phyloP scores from a whole-genome alignment of 2,329 filamentous ascomycete species.

The Colletotrichum euphorbiae region DNA sequence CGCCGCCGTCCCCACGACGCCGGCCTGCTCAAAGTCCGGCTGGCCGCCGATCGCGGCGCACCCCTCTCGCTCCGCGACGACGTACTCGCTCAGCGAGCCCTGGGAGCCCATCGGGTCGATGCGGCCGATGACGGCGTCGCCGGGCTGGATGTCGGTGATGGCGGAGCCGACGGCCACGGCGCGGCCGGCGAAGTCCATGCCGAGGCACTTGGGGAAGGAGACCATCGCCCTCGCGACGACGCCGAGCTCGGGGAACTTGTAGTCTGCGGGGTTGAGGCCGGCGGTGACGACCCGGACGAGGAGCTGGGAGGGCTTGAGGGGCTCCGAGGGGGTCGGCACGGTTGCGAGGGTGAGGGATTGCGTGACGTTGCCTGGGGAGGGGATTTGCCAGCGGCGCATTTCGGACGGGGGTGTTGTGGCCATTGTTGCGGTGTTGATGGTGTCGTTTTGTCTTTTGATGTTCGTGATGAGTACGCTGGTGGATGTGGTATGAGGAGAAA shows the following conservation, averaged over 20 bases:
- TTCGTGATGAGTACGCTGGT: not conserved
- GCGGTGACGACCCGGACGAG: slow-evolving; percentile 58
- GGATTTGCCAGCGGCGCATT: slow-evolving; percentile 42
- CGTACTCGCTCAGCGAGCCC: slow-evolving; percentile 59
- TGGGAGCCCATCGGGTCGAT: slow-evolving; percentile 45
- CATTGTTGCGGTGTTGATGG: not conserved
- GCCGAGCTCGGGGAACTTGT: slow-evolving; percentile 58
- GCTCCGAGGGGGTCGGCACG: slow-evolving; percentile 43
- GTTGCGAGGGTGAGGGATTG: slow-evolving; percentile 47
- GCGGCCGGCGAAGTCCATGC: slow-evolving; percentile 64
- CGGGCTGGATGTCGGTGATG: slow-evolving; percentile 48
- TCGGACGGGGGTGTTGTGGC: slow-evolving; percentile 18
- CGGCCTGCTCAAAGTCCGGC: slow-evolving; percentile 53
- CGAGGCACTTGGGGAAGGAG: slow-evolving; percentile 56
- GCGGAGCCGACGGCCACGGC: slow-evolving; percentile 50
- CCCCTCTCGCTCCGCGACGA: slow-evolving; percentile 48
- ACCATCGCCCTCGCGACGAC: slow-evolving; percentile 51
- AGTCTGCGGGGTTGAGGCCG: slow-evolving; percentile 62
- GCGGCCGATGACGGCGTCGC: slow-evolving; percentile 59
- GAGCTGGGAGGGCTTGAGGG: slow-evolving; percentile 48
- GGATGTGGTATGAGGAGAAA: not conserved
- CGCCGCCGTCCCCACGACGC: slow-evolving; percentile 56
- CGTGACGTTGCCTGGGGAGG: slow-evolving; percentile 45
- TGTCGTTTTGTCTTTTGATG: not conserved
- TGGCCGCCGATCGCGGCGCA: slow-evolving; percentile 54